Evolutionary conservation across 768 basidiomycete genomes (phyloP).

Genomic region (Tulasnella sp.): DNA sequence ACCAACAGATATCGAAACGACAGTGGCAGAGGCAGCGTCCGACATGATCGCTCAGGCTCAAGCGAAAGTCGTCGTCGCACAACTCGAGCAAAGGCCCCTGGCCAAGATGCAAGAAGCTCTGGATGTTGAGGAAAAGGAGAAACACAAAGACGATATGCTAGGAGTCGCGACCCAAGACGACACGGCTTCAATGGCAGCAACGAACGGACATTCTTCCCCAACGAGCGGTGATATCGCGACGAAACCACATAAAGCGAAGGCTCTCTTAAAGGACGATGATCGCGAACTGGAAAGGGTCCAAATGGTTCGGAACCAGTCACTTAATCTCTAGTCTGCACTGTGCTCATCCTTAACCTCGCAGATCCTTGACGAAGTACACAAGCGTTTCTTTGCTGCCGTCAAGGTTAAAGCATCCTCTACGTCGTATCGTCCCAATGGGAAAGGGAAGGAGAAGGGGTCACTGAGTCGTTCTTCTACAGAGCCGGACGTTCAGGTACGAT

Average conservation of each 20-base stretch:
- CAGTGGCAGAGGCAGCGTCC: constrained; percentile 28
- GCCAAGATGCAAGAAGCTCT: constrained; percentile 69
- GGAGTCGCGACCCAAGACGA: constrained; percentile 20
- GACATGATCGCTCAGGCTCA: constrained; percentile 53
- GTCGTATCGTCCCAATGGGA: neutral
- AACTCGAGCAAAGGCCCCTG: constrained; percentile 74
- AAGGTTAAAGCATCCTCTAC: constrained; percentile 28
- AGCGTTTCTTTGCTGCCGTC: constrained; percentile 60
- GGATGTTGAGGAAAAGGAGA: constrained; percentile 37
- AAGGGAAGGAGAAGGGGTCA: constrained; percentile 2
- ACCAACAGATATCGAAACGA: neutral
- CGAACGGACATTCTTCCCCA: neutral
- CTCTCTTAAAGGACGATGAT: constrained; percentile 81
- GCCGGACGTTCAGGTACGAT: constrained; percentile 66
- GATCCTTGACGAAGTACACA: constrained; percentile 76
- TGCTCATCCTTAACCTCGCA: constrained; percentile 24
- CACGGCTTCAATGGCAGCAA: constrained; percentile 19
- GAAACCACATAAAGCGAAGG: constrained; percentile 35
- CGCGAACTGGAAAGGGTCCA: constrained; percentile 67
- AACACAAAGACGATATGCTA: constrained; percentile 1
- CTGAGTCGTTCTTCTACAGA: neutral
- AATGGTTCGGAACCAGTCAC: constrained; percentile 38
- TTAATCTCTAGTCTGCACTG: neutral
- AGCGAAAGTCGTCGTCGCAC: constrained; percentile 65
- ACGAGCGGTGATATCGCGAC: neutral